Base-by-base conservation (phyloP, 768 basidiomycete genomes). In the Pholiota conissans region DNA sequence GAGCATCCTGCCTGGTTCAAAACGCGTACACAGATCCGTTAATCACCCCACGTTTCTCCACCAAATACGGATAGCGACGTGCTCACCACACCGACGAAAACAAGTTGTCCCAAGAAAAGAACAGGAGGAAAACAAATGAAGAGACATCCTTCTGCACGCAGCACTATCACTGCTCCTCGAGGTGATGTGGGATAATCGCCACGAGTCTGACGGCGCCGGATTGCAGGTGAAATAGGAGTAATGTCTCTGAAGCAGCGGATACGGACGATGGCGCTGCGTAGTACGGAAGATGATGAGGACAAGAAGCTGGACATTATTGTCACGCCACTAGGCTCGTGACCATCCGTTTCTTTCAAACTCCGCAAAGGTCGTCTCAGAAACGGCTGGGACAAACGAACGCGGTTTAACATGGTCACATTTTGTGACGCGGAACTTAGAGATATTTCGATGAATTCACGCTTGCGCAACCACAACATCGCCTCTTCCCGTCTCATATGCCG, bases 1-100 rank as follows among this genome's bases (percentile, higher is more conserved):
- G 7, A 61, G 27, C 64, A 65, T 65, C 57, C 42, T 65, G 20
- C 55, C 61, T 57, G 32, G 20, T 9, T 47, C 22, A 20, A 29
- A 22, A 18, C 18, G 18, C 14, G 24, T 29, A n/a, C 42, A 10
- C 27, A 30, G 29, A 24, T 30, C 7, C 18, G 2, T 45, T 3
- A 24, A 45, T 45, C 22, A 45, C 18, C 18, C 42, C 18, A 24
- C 5, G 11, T 16, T 6, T 39, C 37, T 10, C 37, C 5, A 5
- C 11, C 24, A 40, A 39, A 53, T 10, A 3, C 24, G 29, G 28
- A 32, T 45, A 14, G 18, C 24, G 14, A 40, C 18, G 18, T 24
- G 29, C 53, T 54, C 53, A 54, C 53, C 53, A 46, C 40, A 54
- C 29, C 40, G 40, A 54, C 42, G 30, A 26, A 46, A 26, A 45